phyloP scores from a whole-genome alignment of 768 basidiomycete genomes.

The Suillus brevipes region DNA sequence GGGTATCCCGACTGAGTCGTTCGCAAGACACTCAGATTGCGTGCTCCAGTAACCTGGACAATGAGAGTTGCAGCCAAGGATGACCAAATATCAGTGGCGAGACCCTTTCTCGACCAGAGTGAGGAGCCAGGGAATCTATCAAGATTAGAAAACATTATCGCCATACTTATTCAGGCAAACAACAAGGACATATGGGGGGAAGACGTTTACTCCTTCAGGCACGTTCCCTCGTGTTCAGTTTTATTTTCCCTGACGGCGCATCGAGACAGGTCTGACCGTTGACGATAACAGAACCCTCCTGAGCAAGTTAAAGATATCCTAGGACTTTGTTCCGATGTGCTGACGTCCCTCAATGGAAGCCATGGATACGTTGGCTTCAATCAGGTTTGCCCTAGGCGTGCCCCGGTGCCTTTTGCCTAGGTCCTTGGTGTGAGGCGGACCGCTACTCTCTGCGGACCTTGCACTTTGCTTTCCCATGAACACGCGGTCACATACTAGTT shows the following conservation, averaged over 20 bases:
- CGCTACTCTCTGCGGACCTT: constrained; percentile 15
- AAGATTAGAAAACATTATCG: constrained; percentile 49
- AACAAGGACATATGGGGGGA: constrained; percentile 59
- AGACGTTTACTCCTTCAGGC: constrained; percentile 64
- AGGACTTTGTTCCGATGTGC: constrained; percentile 52
- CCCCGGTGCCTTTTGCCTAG: constrained; percentile 1
- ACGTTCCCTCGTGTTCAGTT: constrained; percentile 29
- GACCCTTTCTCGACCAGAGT: constrained; percentile 33
- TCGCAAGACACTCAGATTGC: constrained; percentile 55
- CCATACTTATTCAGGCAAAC: constrained; percentile 63
- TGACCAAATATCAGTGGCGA: constrained; percentile 53
- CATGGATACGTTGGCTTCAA: constrained; percentile 64
- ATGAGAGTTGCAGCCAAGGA: constrained; percentile 51
- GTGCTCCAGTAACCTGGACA: constrained; percentile 58
- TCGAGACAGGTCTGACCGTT: constrained; percentile 50
- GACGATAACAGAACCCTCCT: constrained; percentile 49
- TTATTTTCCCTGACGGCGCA: constrained; percentile 20
- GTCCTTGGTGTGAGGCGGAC: constrained; percentile 9
- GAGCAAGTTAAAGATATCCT: constrained; percentile 40
- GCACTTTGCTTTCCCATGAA: constrained; percentile 12
- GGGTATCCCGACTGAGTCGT: constrained; percentile 63
- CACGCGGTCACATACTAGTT: constrained; percentile 7
- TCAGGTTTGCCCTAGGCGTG: constrained; percentile 56
- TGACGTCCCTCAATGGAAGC: constrained; percentile 61
- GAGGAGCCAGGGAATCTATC: constrained; percentile 36